Evolutionary conservation across 306 rosid species (phyloP), one percentile per base, ranked within the genome.

Genomic region (Hylodesmum podocarpum): DNA sequence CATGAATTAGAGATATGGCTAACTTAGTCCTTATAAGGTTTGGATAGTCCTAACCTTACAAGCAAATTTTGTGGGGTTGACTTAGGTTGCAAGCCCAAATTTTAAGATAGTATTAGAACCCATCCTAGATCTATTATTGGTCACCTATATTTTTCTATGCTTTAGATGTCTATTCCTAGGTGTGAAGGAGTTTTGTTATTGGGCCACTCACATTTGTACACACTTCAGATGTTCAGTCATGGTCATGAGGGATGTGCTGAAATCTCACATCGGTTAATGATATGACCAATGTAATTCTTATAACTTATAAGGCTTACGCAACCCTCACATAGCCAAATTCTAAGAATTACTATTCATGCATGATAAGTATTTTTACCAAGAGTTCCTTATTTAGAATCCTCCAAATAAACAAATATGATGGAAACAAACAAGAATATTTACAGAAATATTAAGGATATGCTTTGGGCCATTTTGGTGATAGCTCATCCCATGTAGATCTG

Each of bases 391-490:
- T 51, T 51, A 27, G 19, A 76, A 81, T 61, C 53, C 72, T 31
- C 62, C 58, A 24, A 39, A 39, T 47, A 24, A 62, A 70, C 18
- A 61, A 40, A 73, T 27, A 53, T 73, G 70, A 7, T 73, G 66
- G 33, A 70, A 22, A 70, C 71, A 75, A 41, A 74, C 16, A 84
- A 21, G 31, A 58, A 78, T 62, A 65, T 41, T 27, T 37, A 80
- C 77, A 63, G 49, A 72, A 88, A 46, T 43, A 75, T 73, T 51
- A 91, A 91, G 98, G 98, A 95, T 95, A 95, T 95, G 98, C 97
- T 76, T 92, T 92, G 13, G 98, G 98, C 98, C 97, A 95, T 85
- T 95, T 95, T n/a, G 97, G 97, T 70, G 98, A 95, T 51, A 95
- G 88, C 85, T 95, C 97, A 88, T 95, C 93, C 98, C 98, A 92